A percentile compares a stretch with the other conserved stretches of the same genome.
These are phyloP conservation scores for Hymenoscyphus linearis DNA, from an alignment of 2,329 filamentous ascomycete species.

Conservation along the genomic window DNA sequence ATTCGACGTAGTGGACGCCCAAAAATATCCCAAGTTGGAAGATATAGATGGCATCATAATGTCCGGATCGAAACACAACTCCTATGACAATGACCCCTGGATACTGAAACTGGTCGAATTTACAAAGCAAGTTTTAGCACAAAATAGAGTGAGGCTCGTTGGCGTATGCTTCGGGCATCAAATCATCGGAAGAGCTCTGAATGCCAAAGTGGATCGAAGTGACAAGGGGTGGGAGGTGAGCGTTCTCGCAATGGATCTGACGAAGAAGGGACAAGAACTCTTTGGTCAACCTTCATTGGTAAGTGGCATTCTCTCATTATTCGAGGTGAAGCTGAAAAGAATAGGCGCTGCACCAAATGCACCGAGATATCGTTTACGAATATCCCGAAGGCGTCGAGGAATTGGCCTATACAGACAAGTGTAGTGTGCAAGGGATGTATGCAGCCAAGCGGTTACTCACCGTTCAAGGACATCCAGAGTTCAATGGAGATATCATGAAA, in stretches of 20 bases:
- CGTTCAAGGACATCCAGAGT: constrained; percentile 85
- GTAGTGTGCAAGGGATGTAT: constrained; percentile 78
- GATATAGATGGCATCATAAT: constrained; percentile 78
- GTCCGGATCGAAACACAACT: constrained; percentile 69
- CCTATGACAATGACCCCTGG: constrained; percentile 71
- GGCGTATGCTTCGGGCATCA: constrained; percentile 88
- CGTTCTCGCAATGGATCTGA: constrained; percentile 64
- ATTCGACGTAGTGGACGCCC: constrained; percentile 42
- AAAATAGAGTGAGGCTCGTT: constrained; percentile 62
- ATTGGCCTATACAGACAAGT: constrained; percentile 61
- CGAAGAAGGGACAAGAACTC: constrained; percentile 62
- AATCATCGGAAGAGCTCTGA: constrained; percentile 71
- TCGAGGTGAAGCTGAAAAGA: constrained; percentile 1
- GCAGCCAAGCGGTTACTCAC: constrained; percentile 60
- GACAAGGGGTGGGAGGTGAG: constrained; percentile 76
- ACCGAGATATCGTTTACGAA: constrained; percentile 67
- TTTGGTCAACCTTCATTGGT: constrained; percentile 61
- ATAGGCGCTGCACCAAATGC: constrained; percentile 77
- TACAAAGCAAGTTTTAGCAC: constrained; percentile 51
- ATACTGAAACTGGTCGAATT: constrained; percentile 70
- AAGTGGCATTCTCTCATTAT: constrained; percentile 12
- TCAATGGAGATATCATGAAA: constrained; percentile 63
- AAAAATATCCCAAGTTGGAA: constrained; percentile 67
- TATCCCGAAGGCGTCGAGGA: constrained; percentile 57
- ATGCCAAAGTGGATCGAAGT: constrained; percentile 60